Evolutionary conservation across 106 monocot species (phyloP), one percentile per base, ranked within the genome.

Genomic region (Chionographis japonica): DNA sequence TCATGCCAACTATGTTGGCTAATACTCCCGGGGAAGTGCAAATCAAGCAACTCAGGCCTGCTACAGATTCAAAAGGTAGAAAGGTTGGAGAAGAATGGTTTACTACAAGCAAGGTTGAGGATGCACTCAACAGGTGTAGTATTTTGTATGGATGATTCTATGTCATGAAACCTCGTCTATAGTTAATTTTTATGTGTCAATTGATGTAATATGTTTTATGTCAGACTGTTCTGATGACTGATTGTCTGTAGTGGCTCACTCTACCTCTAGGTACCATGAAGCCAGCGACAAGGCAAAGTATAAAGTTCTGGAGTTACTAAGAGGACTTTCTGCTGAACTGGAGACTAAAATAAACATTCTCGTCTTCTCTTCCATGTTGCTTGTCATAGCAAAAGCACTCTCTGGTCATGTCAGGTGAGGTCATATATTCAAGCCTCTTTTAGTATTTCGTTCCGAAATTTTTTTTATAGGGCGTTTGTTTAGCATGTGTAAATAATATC

Each of bases 71-170:
- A 66, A 93, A 88, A 78, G 89, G 98, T n/a, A 84, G 90, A 79
- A 98, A 83, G 66, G 90, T 90, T 75, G 98, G 98, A 73, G 93
- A 98, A 53, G 93, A 98, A 67, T 98, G 92, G 98, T 98, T 76
- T 69, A 93, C 98, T 41, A 98, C 98, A 53, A 58, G 35, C 52
- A 90, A 90, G 63, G 85, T 98, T 75, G 98, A 98, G 40, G 60
- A 81, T 78, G 98, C 98, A 74, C 66, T 98, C 66, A 79, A 27
- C 68, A 90, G 93, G 98, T 98, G 60, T 56, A 20, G 52, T 37
- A 3, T 62, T 46, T 49, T 0, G 65, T 55, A 40, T 14, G 27
- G 36, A 35, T 58, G 11, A 53, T 19, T 46, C 36, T 2, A 51
- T 2, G 1, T 36, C 4, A 50, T 58, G 15, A 71, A 15, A 71